phyloP scores from a whole-genome alignment of 2,329 filamentous ascomycete genomes.

The Colletotrichum tropicicola region DNA sequence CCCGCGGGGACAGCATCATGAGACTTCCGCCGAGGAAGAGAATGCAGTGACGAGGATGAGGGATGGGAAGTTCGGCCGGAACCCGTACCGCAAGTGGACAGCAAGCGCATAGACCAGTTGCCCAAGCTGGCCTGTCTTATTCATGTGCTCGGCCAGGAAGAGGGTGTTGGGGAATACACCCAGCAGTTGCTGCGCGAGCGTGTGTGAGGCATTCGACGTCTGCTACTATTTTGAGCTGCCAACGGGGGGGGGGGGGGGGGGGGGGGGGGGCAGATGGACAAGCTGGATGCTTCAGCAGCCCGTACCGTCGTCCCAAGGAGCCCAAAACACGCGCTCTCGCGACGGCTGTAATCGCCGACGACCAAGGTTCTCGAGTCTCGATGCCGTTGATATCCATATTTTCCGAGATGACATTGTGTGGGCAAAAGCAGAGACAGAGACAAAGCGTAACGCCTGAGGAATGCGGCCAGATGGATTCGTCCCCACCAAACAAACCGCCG shows the following conservation, averaged over 20 bases:
- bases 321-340: slow-evolving; percentile 6
- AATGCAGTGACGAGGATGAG: slow-evolving; percentile 14
- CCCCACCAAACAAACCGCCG: slow-evolving; percentile 24
- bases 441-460: slow-evolving; percentile 29
- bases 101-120: slow-evolving; percentile 9
- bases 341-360: background rate
- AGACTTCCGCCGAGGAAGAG: slow-evolving; percentile 18
- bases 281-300: background rate
- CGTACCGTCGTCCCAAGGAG: slow-evolving; percentile 3
- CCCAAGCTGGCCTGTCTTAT: slow-evolving; percentile 8
- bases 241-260: background rate
- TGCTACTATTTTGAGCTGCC: slow-evolving; percentile 27
- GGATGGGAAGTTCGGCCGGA: slow-evolving; percentile 12
- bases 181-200: background rate
- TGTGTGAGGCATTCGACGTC: background rate
- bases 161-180: slow-evolving; percentile 15
- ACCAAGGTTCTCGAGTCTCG: background rate
- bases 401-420: slow-evolving; percentile 12
- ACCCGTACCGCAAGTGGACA: background rate
- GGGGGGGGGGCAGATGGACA: background rate
- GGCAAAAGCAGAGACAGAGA: background rate
- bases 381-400: slow-evolving; percentile 2
- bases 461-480: slow-evolving; percentile 15
- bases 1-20: slow-evolving; percentile 14
- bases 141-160: slow-evolving; percentile 2